These are phyloP conservation scores for Penicillium decumbens DNA, from an alignment of 2,329 filamentous ascomycete genomes.

Conservation along the genomic window DNA sequence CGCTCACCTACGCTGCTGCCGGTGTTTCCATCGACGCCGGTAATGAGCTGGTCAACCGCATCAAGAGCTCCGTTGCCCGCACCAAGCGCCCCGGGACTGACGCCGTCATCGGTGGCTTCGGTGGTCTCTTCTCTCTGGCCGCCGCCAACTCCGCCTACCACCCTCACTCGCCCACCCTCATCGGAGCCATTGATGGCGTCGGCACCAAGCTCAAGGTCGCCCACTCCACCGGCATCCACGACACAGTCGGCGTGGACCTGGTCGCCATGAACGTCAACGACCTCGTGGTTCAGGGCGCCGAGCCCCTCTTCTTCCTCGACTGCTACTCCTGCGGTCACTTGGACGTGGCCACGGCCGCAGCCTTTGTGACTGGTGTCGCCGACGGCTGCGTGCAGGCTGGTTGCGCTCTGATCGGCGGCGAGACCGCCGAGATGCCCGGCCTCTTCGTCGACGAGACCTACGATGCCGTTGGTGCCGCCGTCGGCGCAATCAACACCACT, in stretches of 20 bases:
- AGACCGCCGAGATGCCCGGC: slow-evolving; percentile 97
- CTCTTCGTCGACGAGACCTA: slow-evolving; percentile 88
- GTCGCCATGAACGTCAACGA: slow-evolving; percentile 99
- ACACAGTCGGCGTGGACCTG: slow-evolving; percentile 92
- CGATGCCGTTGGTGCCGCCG: slow-evolving; percentile 84
- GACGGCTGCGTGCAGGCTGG: slow-evolving; percentile 77
- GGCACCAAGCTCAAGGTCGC: slow-evolving; percentile 97
- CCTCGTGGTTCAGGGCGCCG: slow-evolving; percentile 89
- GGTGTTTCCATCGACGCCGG: slow-evolving; percentile 93
- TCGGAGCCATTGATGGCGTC: slow-evolving; percentile 94
- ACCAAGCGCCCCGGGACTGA: slow-evolving; percentile 83
- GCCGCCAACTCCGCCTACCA: slow-evolving; percentile 67
- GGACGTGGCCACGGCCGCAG: slow-evolving; percentile 68
- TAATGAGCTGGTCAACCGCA: slow-evolving; percentile 85
- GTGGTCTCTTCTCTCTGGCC: slow-evolving; percentile 75
- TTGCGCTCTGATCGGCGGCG: slow-evolving; percentile 90
- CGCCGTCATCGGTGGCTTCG: slow-evolving; percentile 92
- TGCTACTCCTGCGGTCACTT: slow-evolving; percentile 94
- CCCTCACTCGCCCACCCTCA: slow-evolving; percentile 68
- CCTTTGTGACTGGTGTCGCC: slow-evolving; percentile 89
- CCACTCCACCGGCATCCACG: slow-evolving; percentile 80
- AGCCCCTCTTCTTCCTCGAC: slow-evolving; percentile 93
- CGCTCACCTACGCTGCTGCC: slow-evolving; percentile 83
- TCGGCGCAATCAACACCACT: slow-evolving; percentile 66
- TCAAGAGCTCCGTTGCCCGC: slow-evolving; percentile 82